A percentile compares a stretch with the other conserved stretches of the same genome.
phyloP scores from a whole-genome alignment of 106 monocot genomes.

The Apostasia ramifera region DNA sequence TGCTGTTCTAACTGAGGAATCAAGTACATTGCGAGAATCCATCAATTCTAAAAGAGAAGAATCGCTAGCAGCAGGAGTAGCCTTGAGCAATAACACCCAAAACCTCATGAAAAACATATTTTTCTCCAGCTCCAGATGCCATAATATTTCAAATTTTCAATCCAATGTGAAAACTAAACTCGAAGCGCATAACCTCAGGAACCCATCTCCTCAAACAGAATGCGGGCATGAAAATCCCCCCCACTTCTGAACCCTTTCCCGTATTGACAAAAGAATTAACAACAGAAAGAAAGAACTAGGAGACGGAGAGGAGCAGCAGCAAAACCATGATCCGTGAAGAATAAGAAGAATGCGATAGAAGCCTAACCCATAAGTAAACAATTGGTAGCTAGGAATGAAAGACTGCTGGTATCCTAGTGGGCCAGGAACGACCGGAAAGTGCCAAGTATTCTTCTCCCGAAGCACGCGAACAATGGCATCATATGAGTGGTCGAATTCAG shows the following conservation, averaged over 20 bases:
- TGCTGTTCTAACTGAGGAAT: background rate
- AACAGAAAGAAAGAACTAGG: background rate
- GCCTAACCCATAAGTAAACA: background rate
- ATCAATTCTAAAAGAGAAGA: background rate
- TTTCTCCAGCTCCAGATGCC: conserved; percentile 6
- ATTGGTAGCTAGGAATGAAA: conserved; percentile 2
- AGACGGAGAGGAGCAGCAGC: background rate
- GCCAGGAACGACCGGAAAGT: conserved; percentile 7
- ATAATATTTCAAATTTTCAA: background rate
- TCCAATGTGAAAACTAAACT: background rate
- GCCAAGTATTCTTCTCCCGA: conserved; percentile 22
- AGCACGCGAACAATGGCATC: conserved; percentile 56
- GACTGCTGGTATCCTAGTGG: conserved; percentile 14
- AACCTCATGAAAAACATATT: conserved; percentile 17
- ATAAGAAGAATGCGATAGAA: background rate
- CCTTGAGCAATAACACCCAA: background rate
- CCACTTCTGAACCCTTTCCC: background rate
- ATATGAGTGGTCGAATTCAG: conserved; percentile 32
- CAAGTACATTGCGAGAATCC: background rate
- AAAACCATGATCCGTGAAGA: background rate
- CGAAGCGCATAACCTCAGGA: background rate
- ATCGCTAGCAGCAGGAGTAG: background rate
- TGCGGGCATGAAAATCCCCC: conserved; percentile 4
- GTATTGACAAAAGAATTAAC: background rate
- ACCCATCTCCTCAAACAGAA: background rate